These are phyloP conservation scores for Rhododendron ovatum DNA, from an alignment of 148 eudicot genomes.

Conservation along the genomic window DNA sequence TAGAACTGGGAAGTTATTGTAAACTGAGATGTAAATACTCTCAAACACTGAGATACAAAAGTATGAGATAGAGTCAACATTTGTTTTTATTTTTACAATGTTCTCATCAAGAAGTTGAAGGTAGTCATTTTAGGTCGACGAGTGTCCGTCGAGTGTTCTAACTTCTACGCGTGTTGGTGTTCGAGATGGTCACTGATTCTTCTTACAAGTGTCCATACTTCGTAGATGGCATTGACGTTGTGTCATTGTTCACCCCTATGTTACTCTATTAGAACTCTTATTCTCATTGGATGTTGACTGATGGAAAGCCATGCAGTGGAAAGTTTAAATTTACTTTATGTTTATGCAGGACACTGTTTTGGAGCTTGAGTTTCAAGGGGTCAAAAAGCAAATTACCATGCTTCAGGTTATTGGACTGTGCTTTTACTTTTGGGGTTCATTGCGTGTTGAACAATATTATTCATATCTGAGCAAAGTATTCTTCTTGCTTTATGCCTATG, in stretches of 20 bases:
- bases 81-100: neutral
- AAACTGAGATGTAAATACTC: too few species aligned
- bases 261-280: neutral
- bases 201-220: neutral
- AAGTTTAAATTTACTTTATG: neutral
- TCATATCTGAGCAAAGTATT: neutral
- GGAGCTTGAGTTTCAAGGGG: constrained; percentile 98
- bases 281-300: neutral
- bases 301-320: neutral
- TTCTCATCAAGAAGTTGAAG: neutral
- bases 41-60: neutral
- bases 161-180: neutral
- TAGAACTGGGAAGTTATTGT: neutral
- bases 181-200: neutral
- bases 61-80: neutral
- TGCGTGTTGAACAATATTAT: neutral
- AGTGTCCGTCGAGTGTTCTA: neutral
- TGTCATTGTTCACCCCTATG: neutral
- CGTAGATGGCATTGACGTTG: neutral
- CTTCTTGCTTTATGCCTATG: constrained; percentile 13
- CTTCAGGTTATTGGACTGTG: constrained; percentile 61
- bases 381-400: constrained; percentile 88
- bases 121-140: neutral
- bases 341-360: constrained; percentile 84
- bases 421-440: constrained; percentile 10